Percentiles rank a stretch among this genome's conserved stretches.
phyloP scores from a whole-genome alignment of 2,329 filamentous ascomycete species.

The Fusarium proliferatum region DNA sequence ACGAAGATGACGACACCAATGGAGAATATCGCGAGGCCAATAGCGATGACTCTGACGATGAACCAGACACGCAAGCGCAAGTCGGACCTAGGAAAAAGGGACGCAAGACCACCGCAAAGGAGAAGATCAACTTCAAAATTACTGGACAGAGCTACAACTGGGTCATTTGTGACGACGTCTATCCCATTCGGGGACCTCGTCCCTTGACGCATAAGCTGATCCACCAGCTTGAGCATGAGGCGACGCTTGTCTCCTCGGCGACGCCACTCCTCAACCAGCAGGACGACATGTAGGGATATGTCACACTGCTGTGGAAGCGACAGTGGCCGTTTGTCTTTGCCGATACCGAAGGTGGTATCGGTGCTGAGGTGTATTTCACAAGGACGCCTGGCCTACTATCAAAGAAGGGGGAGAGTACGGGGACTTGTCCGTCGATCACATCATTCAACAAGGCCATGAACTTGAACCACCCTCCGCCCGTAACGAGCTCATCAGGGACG shows the following conservation, averaged over 20 bases:
- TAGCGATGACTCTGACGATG: neutral
- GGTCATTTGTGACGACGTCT: fast-evolving
- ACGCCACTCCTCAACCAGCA: fast-evolving
- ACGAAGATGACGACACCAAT: neutral
- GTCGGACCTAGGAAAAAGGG: fast-evolving
- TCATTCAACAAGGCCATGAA: too few relatives aligned
- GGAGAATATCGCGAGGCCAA: neutral
- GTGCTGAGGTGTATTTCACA: neutral
- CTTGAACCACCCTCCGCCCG: too few relatives aligned
- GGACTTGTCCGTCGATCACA: neutral
- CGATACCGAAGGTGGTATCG: neutral
- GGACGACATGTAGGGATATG: fast-evolving
- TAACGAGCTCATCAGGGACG: neutral
- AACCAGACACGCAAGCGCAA: neutral
- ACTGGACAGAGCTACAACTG: neutral
- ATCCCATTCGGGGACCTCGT: fast-evolving
- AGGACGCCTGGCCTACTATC: neutral
- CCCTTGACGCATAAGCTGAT: fast-evolving
- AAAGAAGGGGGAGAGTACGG: fast-evolving
- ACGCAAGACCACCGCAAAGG: neutral
- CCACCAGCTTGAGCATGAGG: fast-evolving
- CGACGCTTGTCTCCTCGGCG: fast-evolving
- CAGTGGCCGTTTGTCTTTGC: neutral
- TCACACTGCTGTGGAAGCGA: fast-evolving
- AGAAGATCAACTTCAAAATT: fast-evolving